Percentiles rank a stretch among this genome's conserved stretches.
Evolutionary conservation across 176 grass and related monocot genomes (phyloP).

Genomic region (Oryza australiensis): DNA sequence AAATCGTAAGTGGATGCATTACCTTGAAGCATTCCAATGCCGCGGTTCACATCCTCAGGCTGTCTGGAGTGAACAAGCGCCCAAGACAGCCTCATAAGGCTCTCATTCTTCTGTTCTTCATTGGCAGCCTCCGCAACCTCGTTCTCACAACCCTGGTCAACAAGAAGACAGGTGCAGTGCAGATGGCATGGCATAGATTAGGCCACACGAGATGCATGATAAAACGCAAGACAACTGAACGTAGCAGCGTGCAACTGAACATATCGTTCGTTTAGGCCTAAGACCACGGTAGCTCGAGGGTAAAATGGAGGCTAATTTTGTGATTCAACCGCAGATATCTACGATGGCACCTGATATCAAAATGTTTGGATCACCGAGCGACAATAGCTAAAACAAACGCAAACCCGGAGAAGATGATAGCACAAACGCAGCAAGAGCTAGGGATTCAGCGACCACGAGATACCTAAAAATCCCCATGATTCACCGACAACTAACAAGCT

Average conservation of each 20-base stretch:
- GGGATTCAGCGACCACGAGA: neutral
- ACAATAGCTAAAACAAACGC: neutral
- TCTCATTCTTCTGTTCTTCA: constrained; percentile 67
- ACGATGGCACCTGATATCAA: neutral
- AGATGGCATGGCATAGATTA: neutral
- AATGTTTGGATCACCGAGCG: neutral
- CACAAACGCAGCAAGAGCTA: neutral
- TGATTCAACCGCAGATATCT: neutral
- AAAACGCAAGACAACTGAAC: neutral
- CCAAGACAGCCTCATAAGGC: constrained; percentile 93
- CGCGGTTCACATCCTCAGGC: constrained; percentile 84
- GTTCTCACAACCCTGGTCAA: constrained; percentile 65
- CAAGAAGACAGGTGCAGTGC: constrained; percentile 5
- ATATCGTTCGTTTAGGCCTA: neutral
- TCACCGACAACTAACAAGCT: neutral
- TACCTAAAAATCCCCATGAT: neutral
- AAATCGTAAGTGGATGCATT: neutral
- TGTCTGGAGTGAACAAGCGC: constrained; percentile 86
- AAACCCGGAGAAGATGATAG: neutral
- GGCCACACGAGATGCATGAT: neutral
- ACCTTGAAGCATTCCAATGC: constrained; percentile 97
- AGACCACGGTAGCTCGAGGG: neutral
- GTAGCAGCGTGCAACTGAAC: neutral
- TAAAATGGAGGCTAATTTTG: neutral
- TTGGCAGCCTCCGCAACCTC: constrained; percentile 68